A percentile compares a stretch with the other conserved stretches of the same genome.
phyloP scores from a whole-genome alignment of 306 rosid genomes.

The Lathyrus sativus region DNA sequence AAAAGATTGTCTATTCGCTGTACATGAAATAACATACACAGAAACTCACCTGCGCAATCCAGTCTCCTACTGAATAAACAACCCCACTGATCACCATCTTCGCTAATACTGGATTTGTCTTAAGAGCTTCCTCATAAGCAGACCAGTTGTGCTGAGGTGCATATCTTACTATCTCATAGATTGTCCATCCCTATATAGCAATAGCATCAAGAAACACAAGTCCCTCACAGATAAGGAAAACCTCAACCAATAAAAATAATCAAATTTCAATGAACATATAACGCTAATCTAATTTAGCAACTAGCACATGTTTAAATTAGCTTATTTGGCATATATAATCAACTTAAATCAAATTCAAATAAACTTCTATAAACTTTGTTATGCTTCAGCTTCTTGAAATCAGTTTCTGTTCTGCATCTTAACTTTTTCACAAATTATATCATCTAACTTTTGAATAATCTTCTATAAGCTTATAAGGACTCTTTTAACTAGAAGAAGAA shows the following conservation, averaged over 20 bases:
- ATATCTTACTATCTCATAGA: constrained; percentile 85
- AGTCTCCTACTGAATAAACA: constrained; percentile 91
- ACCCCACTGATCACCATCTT: constrained; percentile 98
- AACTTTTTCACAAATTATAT: background rate
- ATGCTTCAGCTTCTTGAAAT: background rate
- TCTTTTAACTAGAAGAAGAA: background rate
- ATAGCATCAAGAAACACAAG: constrained; percentile 25
- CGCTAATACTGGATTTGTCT: constrained; percentile 89
- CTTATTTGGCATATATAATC: background rate
- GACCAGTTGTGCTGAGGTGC: constrained; percentile 95
- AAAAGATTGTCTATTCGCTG: constrained; percentile 2
- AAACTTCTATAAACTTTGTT: background rate
- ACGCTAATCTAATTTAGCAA: background rate
- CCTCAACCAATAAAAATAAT: background rate
- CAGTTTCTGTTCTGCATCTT: background rate
- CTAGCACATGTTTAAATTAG: constrained; percentile 3
- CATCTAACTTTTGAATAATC: background rate
- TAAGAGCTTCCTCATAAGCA: constrained; percentile 96
- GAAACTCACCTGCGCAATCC: constrained; percentile 89
- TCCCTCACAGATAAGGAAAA: constrained; percentile 18
- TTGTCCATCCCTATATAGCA: constrained; percentile 79
- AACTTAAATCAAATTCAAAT: background rate
- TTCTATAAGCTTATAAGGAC: background rate
- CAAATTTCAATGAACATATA: constrained; percentile 3
- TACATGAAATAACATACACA: background rate